Base-by-base conservation (phyloP, 495 filamentous ascomycete species). In the Podospora anserina region DNA sequence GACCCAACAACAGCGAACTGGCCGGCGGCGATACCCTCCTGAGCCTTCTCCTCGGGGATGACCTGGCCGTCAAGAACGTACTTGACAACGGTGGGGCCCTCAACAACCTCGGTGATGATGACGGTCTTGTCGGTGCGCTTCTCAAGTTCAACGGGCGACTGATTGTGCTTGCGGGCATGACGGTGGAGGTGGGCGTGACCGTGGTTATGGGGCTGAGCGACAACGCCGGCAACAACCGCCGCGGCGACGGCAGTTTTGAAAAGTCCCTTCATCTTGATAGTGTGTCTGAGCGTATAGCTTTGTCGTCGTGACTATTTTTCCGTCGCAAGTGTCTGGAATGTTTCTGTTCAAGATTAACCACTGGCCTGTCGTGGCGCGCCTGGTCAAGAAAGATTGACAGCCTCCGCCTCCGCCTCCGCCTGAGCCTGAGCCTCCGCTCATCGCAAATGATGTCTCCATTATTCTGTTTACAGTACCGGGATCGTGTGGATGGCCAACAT, bases 21-120 rank as follows among this genome's bases (percentile, higher is more conserved):
- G 28, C 89, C 86, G 61, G 86, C 79, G 58, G 81, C 78, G 70
- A 93, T 81, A 68, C 89, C 88, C 56, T 82, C 68, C 82, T 90
- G 85, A 53, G 90, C 90, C 54, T 88, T 80, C 3, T 81, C 75
- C 53, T 78, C 74, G 59, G 78, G 76, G 69, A 93, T 81, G 27
- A 73, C 57, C 70, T 88, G 63, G 66, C 85, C 86, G 63, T 89
- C 82, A 53, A 90, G 76, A 69, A 88, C 80, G 72, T 89, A 92
- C 64, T 85, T 81, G 64, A 84, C 82, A 18, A 87, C 83, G 55
- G 84, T 87, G 39, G 88, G 77, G n/a, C 80, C 87, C 56, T 79
- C 77, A 39, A 76, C 76, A 57, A 75, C 66, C 23, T 76, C 56
- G 57, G 72, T 73, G 54, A 76, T 67, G 32, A 74, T 60, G 13